Percentiles rank a stretch among this genome's conserved stretches.
Conservation (phyloP, 495 filamentous ascomycete genomes). For the Tuber microsphaerosporum region DNA sequence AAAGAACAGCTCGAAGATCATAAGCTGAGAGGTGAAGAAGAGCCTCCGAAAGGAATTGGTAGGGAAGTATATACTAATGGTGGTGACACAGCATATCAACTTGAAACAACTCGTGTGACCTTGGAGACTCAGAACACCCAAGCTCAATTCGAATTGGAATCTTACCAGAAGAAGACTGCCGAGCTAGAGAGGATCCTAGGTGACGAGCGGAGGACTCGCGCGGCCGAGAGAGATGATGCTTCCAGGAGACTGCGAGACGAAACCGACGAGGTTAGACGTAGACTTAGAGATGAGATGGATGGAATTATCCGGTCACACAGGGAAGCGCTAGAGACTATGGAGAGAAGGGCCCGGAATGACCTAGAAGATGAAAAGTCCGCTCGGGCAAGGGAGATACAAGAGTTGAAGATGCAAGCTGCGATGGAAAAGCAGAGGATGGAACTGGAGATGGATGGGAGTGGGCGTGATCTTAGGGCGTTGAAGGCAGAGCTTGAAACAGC, state of each 20-base stretch:
- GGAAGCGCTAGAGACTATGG: slow-evolving; percentile 49
- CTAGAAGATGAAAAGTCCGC: slow-evolving; percentile 58
- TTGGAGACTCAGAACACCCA: slow-evolving; percentile 37
- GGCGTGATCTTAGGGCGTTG: slow-evolving; percentile 53
- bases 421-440: slow-evolving; percentile 59
- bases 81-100: slow-evolving; percentile 24
- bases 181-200: slow-evolving; percentile 37
- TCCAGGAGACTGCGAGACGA: slow-evolving; percentile 36
- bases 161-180: slow-evolving; percentile 23
- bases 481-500: slow-evolving; percentile 46
- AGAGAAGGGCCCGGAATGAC: slow-evolving; percentile 50
- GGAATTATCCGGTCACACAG: slow-evolving; percentile 46
- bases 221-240: slow-evolving; percentile 36
- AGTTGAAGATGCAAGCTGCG: slow-evolving; percentile 55
- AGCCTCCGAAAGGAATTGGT: slow-evolving; percentile 8
- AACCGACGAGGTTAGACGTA: slow-evolving; percentile 37
- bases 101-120: slow-evolving; percentile 37
- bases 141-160: slow-evolving; percentile 36
- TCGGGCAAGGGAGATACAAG: slow-evolving; percentile 57
- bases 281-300: slow-evolving; percentile 36
- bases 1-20: slow-evolving; percentile 38
- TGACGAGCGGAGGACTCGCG: slow-evolving; percentile 34
- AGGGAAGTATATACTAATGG: slow-evolving; percentile 20
- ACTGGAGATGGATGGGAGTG: slow-evolving; percentile 57
- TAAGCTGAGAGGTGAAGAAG: slow-evolving; percentile 27